Evolutionary conservation across 768 basidiomycete species (phyloP), one percentile per base, ranked within the genome.

Genomic region (Leucocoprinus sp.): DNA sequence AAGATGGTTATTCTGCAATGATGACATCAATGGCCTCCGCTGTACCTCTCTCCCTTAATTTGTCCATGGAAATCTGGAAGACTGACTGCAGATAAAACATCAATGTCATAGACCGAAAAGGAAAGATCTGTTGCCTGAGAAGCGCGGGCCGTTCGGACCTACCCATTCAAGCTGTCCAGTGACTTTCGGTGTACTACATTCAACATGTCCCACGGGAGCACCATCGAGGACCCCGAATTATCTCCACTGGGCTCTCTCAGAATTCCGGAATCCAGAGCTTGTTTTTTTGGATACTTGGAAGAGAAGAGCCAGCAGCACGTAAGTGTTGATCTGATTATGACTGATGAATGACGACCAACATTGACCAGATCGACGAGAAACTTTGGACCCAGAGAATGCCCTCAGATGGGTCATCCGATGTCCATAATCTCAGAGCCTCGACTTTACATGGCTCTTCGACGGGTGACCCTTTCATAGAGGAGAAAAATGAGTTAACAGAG

Each of bases 251-350:
- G 33, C 4, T 21, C 39, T 48, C 58, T 72, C 21, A 55, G 63
- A 22, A 71, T 73, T 29, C 72, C 73, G 0, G 71, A 82, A 53
- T 61, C 76, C 2, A 72, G 75, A 51, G 84, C 88, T 55, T 84
- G 80, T 0, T 90, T 80, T 62, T 91, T 84, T 59, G 81, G 81
- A 7, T 91, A 91, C 60, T 68, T 68, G 17, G 85, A 91, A 53
- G 89, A 90, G 64, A 84, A 82, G 56, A 80, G 65, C 27, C 70
- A 84, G 23, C 80, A 80, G 54, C 83, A 86, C 52, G 86, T 86
- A 65, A 52, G 75, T 71, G 35, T 24, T 28, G 28, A 37, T 41
- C 36, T 3, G 27, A 26, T 29, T 27, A 41, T 12, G 17, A 17
- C 21, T 53, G 22, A 43, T 45, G 41, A 12, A 15, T 31, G 14